Evolutionary conservation across 2,329 filamentous ascomycete genomes (phyloP), one percentile per base, ranked within the genome.

Genomic region (Tympanopsis confertula): DNA sequence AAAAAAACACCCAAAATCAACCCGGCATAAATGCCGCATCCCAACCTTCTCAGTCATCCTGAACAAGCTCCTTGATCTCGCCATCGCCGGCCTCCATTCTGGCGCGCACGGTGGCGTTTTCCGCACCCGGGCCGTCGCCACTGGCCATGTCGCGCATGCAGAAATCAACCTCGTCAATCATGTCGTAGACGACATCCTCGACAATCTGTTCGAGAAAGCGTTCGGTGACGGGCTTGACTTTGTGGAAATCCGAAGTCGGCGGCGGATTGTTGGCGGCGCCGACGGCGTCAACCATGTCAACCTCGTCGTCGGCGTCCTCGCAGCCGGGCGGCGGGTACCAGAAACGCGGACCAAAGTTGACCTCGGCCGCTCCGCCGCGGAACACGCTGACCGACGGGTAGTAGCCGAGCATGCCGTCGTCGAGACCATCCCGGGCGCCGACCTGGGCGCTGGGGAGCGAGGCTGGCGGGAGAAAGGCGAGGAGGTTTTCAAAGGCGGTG

Each of bases 341-440:
- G 64, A 94, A 96, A 20, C 91, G 71, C 0, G 86, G 87, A 1
- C 91, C 89, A 53, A 98, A 95, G 58, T 95, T 95, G 49, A 89
- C 81, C 56, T 96, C 85, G 13, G 84, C 88, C 2, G 88, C 83
- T 18, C 89, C 91, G 38, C 88, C 89, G 33, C 84, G 79, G 61
- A 95, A 96, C 17, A 91, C 83, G 48, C 87, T 91, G 15, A 98
- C 78, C 17, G 88, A 86, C 2, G 91, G 91, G 52, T 94, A 94
- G 61, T 98, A 98, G 10, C 91, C 93, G 2, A 95, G 73, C 70
- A 91, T 84, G 24, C 89, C 91, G 52, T 98, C 91, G 52, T 98
- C 91, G 43, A 94, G 77, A 19, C 86, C 86, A 43, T 91, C 83
- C 36, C 91, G 70, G 14, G 85, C 86, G 12, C 84, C 86, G 30